phyloP scores from a whole-genome alignment of 129 eudicot species.

The Ambrosia trifida region DNA sequence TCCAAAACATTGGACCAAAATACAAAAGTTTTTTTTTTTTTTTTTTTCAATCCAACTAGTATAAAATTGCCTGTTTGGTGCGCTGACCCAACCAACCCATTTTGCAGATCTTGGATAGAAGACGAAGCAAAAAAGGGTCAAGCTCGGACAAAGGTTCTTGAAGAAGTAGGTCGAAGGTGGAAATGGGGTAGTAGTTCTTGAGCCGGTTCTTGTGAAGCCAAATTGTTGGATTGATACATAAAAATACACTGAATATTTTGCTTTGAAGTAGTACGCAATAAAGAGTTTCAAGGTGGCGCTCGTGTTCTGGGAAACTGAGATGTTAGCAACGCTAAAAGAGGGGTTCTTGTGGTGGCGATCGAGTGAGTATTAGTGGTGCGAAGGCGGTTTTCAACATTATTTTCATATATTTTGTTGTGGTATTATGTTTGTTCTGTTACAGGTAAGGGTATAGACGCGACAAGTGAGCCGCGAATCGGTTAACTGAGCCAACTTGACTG shows the following conservation, averaged over 20 bases:
- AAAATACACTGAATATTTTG: not conserved
- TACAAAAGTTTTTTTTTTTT: no score
- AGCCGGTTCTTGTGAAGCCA: conserved; percentile 2
- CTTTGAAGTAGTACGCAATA: conserved; percentile 5
- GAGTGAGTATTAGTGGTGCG: not conserved
- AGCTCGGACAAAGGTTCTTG: conserved; percentile 81
- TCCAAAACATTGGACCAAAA: no score
- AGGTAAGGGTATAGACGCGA: not conserved
- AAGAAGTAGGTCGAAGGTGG: conserved; percentile 85
- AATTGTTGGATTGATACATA: not conserved
- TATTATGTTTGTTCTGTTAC: conserved; percentile 12
- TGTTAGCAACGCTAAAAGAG: not conserved
- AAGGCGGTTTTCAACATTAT: conserved; percentile 17
- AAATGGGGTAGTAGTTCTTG: conserved; percentile 64
- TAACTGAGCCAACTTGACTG: conserved; percentile 7
- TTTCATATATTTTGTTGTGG: conserved; percentile 7
- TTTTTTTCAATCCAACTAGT: no score
- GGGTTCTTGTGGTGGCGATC: conserved; percentile 1
- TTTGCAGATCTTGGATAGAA: conserved; percentile 89
- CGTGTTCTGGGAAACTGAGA: not conserved
- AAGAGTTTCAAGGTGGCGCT: conserved; percentile 1
- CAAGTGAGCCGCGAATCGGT: not conserved
- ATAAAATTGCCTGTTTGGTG: not conserved
- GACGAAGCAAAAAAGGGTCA: conserved; percentile 89
- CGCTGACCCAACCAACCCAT: not conserved